These are phyloP conservation scores for Moesziomyces globuligerus DNA, from an alignment of 1,284 basidiomycete species.

Conservation along the genomic window DNA sequence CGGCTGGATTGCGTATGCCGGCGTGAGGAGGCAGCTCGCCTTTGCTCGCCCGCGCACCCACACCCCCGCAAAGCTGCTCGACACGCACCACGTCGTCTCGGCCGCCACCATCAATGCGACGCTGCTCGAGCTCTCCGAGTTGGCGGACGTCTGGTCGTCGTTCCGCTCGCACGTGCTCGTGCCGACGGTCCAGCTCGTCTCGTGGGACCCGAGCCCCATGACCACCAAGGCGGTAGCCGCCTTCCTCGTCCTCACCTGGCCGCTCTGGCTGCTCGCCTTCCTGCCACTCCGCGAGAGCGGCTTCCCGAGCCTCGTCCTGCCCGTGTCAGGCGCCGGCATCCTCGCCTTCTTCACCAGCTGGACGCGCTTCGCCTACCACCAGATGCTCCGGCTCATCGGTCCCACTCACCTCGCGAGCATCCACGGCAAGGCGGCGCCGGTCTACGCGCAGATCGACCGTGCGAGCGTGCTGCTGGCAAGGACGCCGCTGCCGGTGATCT, in stretches of 20 bases:
- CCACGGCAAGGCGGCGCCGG: constrained; percentile 20
- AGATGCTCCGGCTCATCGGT: constrained; percentile 23
- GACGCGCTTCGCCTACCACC: constrained; percentile 14
- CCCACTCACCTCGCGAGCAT: constrained; percentile 13
- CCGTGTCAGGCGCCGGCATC: constrained; percentile 35
- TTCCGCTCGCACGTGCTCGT: constrained; percentile 41
- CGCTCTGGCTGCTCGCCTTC: constrained; percentile 61
- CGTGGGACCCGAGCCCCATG: constrained; percentile 49
- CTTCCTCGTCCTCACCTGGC: constrained; percentile 63
- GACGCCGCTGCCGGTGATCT: constrained; percentile 23
- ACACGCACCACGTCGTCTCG: constrained; percentile 35
- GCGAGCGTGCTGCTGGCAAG: constrained; percentile 12
- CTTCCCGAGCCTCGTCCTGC: constrained; percentile 40
- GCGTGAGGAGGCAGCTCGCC: constrained; percentile 40
- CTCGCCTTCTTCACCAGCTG: constrained; percentile 1
- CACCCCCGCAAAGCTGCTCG: constrained; percentile 19
- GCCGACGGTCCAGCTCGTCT: constrained; percentile 48
- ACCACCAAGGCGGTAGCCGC: constrained; percentile 48
- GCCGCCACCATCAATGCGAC: constrained; percentile 50
- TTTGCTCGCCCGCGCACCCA: constrained; percentile 31
- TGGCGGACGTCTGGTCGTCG: constrained; percentile 60
- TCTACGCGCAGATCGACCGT: constrained; percentile 16
- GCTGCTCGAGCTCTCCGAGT: constrained; percentile 56
- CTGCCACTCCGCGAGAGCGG: constrained; percentile 43
- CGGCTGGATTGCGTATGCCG: constrained; percentile 48